phyloP scores from a whole-genome alignment of 176 grass and related monocot genomes.

The Aegilops umbellulata region DNA sequence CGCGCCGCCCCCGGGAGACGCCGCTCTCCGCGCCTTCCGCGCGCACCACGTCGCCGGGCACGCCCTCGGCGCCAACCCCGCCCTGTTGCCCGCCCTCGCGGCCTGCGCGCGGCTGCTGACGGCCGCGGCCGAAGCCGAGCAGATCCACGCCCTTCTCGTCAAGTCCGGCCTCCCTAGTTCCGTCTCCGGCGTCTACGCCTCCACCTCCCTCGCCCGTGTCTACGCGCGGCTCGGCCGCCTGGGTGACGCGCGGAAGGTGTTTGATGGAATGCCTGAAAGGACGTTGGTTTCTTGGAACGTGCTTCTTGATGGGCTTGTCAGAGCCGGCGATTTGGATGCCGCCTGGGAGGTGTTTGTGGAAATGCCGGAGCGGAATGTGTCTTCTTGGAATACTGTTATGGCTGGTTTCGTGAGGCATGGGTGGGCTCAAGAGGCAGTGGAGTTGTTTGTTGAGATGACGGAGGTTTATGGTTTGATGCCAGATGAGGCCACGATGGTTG shows the following conservation, averaged over 20 bases:
- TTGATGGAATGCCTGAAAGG: constrained; percentile 42
- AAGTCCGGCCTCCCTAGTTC: constrained; percentile 27
- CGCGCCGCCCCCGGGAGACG: not conserved
- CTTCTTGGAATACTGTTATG: constrained; percentile 53
- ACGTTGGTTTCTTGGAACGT: constrained; percentile 53
- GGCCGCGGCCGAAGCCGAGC: constrained; percentile 28
- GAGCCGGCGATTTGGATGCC: constrained; percentile 35
- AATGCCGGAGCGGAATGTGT: constrained; percentile 42
- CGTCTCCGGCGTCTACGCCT: constrained; percentile 21
- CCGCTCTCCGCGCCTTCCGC: constrained; percentile 32
- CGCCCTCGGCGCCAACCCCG: constrained; percentile 26
- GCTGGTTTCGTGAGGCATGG: constrained; percentile 28
- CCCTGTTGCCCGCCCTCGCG: constrained; percentile 36
- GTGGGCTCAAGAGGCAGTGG: constrained; percentile 36
- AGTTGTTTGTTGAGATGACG: constrained; percentile 43
- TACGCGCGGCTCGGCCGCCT: constrained; percentile 35
- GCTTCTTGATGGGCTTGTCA: constrained; percentile 39
- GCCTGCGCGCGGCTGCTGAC: constrained; percentile 43
- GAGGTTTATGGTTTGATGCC: constrained; percentile 29
- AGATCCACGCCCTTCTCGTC: constrained; percentile 51
- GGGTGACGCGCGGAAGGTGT: constrained; percentile 43
- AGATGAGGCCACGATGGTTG: constrained; percentile 41
- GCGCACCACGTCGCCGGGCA: constrained; percentile 23
- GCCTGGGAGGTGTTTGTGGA: constrained; percentile 34
- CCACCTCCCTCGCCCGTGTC: constrained; percentile 36